Base-by-base conservation (phyloP, 176 grass and related monocot genomes). In the Alopecurus myosuroides region DNA sequence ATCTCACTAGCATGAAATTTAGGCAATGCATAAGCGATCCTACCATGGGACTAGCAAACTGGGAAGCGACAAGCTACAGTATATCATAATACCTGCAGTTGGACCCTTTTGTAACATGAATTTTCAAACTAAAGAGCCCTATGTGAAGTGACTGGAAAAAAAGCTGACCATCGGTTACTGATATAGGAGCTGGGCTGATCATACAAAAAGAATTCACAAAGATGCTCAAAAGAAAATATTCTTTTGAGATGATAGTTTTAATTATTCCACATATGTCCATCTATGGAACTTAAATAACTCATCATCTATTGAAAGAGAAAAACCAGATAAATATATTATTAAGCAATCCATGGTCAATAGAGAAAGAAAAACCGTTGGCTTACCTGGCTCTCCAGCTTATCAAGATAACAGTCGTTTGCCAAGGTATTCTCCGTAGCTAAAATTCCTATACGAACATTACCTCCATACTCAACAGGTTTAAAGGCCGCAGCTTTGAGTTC, bases 391-490 rank as follows among this genome's bases (percentile, higher is more conserved):
- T 91, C 79, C 61, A 98, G 58, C 84, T 84, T 94, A 11, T 93
- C 63, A 45, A 84, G 64, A 76, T 97, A 94, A 58, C 78, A 83
- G 29, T 37, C 78, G 3, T 41, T 80, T 5, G 72, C 25, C 46
- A 81, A 51, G 28, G 23, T 52, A 74, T 77, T 34, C 81, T 94
- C 69, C 1, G 77, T 84, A 68, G 79, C 64, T 37, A 94, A 79
- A 83, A 98, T 34, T 82, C 95, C 92, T 42, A 97, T 74, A 73
- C 90, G 37, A 45, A 91, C 88, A 78, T 92, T 91, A 81, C 86
- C 92, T 88, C 92, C 92, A 42, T 88, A 88, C 81, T 94, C 90
- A 15, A 94, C 79, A 25, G 90, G 95, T 86, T 88, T 93, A 82
- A 93, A 62, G 56, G 89, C 85, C 51, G 92, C 86, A 34, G 41